Percentiles rank a stretch among this genome's conserved stretches.
These are phyloP conservation scores for Nectriaceae sp. DNA, from an alignment of 2,329 filamentous ascomycete genomes.

Conservation along the genomic window DNA sequence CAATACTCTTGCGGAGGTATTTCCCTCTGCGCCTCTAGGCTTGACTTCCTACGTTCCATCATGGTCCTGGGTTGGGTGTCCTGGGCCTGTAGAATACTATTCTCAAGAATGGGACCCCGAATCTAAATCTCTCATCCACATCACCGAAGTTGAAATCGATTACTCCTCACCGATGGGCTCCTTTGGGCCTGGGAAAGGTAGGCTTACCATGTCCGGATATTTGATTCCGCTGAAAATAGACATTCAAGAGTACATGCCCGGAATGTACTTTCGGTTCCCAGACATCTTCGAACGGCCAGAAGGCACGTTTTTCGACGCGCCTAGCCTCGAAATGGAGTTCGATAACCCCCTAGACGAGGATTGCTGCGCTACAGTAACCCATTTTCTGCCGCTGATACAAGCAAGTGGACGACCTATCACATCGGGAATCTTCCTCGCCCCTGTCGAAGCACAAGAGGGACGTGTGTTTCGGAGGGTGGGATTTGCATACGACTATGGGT, in stretches of 20 bases:
- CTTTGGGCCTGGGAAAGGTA: conserved; percentile 1
- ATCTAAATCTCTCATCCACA: neutral
- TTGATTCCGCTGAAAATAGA: neutral
- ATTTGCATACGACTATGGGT: conserved; percentile 1
- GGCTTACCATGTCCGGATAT: neutral
- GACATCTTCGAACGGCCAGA: neutral
- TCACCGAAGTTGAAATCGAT: neutral
- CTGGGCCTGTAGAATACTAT: conserved; percentile 1
- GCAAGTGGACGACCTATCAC: neutral
- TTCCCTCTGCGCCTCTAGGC: neutral
- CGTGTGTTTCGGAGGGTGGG: neutral
- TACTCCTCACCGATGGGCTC: neutral
- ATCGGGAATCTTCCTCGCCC: neutral
- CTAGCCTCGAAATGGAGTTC: neutral
- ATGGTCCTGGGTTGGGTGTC: conserved; percentile 3
- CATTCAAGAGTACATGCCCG: neutral
- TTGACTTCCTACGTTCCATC: neutral
- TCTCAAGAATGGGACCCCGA: neutral
- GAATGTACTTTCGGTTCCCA: neutral
- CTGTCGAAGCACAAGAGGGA: neutral
- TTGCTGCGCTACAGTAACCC: neutral
- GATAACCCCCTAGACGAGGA: neutral
- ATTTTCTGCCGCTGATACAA: conserved; percentile 1
- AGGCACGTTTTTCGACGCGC: neutral
- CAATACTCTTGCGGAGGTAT: neutral